These are phyloP conservation scores for Wickerhamomyces sp. DNA, from an alignment of 1,139 yeast genomes.

Conservation along the genomic window DNA sequence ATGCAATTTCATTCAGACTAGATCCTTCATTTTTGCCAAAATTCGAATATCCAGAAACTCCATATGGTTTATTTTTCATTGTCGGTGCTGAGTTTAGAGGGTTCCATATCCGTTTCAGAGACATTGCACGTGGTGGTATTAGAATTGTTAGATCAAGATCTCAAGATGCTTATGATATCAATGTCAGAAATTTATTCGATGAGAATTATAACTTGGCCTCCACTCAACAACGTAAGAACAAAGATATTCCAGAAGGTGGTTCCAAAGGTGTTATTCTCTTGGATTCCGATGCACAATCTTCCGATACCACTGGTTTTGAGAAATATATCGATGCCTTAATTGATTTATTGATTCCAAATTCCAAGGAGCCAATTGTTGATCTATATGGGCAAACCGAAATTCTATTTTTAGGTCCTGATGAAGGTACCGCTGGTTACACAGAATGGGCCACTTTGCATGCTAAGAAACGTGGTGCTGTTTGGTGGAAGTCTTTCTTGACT, in stretches of 20 bases:
- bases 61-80: slow-evolving; percentile 91
- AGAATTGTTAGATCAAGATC: slow-evolving; percentile 90
- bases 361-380: slow-evolving; percentile 80
- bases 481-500: slow-evolving; percentile 99
- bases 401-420: slow-evolving; percentile 96
- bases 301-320: slow-evolving; percentile 82
- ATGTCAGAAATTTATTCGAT: slow-evolving; percentile 86
- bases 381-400: slow-evolving; percentile 82
- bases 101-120: slow-evolving; percentile 95
- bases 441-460: slow-evolving; percentile 99
- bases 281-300: slow-evolving; percentile 70
- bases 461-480: slow-evolving; percentile 86
- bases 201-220: slow-evolving; percentile 95
- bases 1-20: slow-evolving; percentile 89
- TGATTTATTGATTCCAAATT: slow-evolving; percentile 59
- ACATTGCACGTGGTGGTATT: slow-evolving; percentile 97
- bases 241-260: slow-evolving; percentile 99
- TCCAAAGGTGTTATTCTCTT: slow-evolving; percentile 94
- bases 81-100: slow-evolving; percentile 98
- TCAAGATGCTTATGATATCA: slow-evolving; percentile 78
- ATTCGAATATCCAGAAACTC: slow-evolving; percentile 85
- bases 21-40: slow-evolving; percentile 81
- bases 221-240: slow-evolving; percentile 95
- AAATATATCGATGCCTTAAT: slow-evolving; percentile 90
- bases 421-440: slow-evolving; percentile 92